Evolutionary conservation across 768 basidiomycete species (phyloP).

Genomic region (Phlebiopsis gigantea): DNA sequence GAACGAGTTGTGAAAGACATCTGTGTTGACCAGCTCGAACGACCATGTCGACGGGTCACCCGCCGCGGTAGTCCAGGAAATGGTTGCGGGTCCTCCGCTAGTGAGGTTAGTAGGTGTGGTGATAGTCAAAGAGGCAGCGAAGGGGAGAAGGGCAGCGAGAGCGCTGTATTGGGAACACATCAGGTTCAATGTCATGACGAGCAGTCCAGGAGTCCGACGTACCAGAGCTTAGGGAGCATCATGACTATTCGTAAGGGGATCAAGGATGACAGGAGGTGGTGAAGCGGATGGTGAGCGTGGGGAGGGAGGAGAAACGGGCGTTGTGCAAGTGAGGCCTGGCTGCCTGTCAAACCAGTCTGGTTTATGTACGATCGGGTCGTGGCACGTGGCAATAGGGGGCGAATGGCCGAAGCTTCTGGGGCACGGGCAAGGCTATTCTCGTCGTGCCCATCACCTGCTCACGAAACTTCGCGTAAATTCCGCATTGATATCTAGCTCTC

Average conservation of each 20-base stretch:
- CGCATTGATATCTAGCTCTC: background rate
- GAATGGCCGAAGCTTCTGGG: background rate
- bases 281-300: conserved; percentile 12
- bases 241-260: conserved; percentile 24
- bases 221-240: conserved; percentile 52
- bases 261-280: background rate
- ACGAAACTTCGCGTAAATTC: conserved; percentile 1
- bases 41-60: conserved; percentile 41
- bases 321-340: background rate
- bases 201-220: background rate
- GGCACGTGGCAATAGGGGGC: conserved; percentile 5
- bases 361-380: conserved; percentile 4
- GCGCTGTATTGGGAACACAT: conserved; percentile 25
- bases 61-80: conserved; percentile 40
- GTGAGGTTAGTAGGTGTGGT: conserved; percentile 28
- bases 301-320: conserved; percentile 1
- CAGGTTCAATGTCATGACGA: background rate
- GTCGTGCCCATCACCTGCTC: conserved; percentile 3
- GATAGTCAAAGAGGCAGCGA: conserved; percentile 42
- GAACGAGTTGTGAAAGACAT: conserved; percentile 44
- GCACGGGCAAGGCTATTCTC: conserved; percentile 2
- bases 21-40: conserved; percentile 41
- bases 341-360: background rate
- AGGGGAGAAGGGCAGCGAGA: conserved; percentile 40
- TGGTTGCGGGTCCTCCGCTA: conserved; percentile 30